Conservation (phyloP, 163 green algal species). For the Chlamydomonas reinhardtii region DNA sequence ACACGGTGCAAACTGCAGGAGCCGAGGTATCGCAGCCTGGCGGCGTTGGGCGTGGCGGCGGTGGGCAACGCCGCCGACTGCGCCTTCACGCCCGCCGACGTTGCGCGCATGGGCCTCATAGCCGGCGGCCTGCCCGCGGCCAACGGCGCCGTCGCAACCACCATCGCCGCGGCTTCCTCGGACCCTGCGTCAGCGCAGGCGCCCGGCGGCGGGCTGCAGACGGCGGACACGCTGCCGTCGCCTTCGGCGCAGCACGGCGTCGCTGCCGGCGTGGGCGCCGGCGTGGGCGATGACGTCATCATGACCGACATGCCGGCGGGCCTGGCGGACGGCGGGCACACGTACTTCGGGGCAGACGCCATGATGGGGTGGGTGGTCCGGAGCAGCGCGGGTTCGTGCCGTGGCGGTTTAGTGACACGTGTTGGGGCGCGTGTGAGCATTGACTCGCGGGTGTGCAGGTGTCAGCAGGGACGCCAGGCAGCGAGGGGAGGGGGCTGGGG, state of each 20-base stretch:
- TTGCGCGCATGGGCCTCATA: conserved; percentile 53
- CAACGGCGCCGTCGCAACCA: background rate
- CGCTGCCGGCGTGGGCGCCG: background rate
- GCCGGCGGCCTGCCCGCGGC: background rate
- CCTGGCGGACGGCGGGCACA: too few relatives aligned
- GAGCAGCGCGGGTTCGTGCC: too few relatives aligned
- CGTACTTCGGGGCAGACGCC: background rate
- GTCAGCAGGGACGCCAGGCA: too few relatives aligned
- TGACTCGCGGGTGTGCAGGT: too few relatives aligned
- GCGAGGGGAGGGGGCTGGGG: too few relatives aligned
- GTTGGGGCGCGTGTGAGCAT: too few relatives aligned
- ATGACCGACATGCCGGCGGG: too few relatives aligned
- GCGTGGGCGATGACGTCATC: too few relatives aligned
- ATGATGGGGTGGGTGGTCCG: background rate
- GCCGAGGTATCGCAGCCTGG: conserved; percentile 65
- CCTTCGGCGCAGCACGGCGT: too few relatives aligned
- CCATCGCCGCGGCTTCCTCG: background rate
- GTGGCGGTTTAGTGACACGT: too few relatives aligned
- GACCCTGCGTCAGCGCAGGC: background rate
- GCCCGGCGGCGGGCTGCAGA: too few relatives aligned
- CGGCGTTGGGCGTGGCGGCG: conserved; percentile 76
- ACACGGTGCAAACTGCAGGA: conserved; percentile 56
- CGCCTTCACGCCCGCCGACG: conserved; percentile 60
- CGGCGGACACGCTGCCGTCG: background rate
- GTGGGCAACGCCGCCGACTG: conserved; percentile 66